phyloP scores from a whole-genome alignment of 2,329 filamentous ascomycete species.

The Endoconidiophora laricicola region DNA sequence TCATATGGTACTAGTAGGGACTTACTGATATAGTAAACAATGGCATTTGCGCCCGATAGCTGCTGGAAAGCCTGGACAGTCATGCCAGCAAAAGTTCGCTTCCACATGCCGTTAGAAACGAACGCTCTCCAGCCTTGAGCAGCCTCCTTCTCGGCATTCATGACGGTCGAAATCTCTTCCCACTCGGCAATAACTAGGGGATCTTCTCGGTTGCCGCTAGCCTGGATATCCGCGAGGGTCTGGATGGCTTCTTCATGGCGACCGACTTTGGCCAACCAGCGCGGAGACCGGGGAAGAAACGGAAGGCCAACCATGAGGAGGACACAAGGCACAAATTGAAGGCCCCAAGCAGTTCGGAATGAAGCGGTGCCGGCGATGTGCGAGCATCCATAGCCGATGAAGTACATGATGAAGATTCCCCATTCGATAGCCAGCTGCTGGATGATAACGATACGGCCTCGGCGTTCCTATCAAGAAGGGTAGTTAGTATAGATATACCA shows the following conservation, averaged over 20 bases:
- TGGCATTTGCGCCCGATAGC: slow-evolving; percentile 38
- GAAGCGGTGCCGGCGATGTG: slow-evolving; percentile 39
- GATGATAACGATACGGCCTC: slow-evolving; percentile 47
- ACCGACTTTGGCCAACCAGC: slow-evolving; percentile 46
- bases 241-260: slow-evolving; percentile 38
- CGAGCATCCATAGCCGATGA: slow-evolving; percentile 47
- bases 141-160: slow-evolving; percentile 20
- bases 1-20: not conserved
- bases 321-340: slow-evolving; percentile 45
- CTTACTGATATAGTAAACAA: slow-evolving; percentile 37
- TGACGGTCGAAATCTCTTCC: slow-evolving; percentile 28
- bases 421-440: slow-evolving; percentile 63
- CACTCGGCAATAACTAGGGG: slow-evolving; percentile 40
- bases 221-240: slow-evolving; percentile 40
- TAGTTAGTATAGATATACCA: not conserved
- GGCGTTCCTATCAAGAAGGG: slow-evolving; percentile 27
- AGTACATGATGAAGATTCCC: slow-evolving; percentile 52
- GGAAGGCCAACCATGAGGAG: slow-evolving; percentile 40
- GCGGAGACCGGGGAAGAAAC: slow-evolving; percentile 44
- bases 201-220: slow-evolving; percentile 34
- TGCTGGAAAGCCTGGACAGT: slow-evolving; percentile 41
- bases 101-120: slow-evolving; percentile 31
- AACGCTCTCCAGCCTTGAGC: slow-evolving; percentile 26
- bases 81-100: slow-evolving; percentile 33
- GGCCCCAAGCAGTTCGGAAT: slow-evolving; percentile 48